Conservation (phyloP, 1,139 yeast genomes). For the Sugiyamaella castrensis region DNA sequence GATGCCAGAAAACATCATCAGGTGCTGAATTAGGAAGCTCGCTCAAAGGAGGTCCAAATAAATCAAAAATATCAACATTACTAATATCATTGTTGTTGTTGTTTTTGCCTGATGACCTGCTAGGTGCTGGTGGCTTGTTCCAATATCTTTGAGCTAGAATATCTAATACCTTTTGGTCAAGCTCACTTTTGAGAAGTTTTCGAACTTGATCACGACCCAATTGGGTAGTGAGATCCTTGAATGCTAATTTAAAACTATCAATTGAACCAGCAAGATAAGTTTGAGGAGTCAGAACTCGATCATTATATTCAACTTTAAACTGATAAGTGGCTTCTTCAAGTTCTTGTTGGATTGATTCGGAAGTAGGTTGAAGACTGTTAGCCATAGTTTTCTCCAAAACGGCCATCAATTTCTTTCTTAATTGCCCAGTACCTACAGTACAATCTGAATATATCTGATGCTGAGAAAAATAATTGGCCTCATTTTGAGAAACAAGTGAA, state of each 20-base stretch:
- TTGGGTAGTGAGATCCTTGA: conserved; percentile 79
- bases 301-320: conserved; percentile 95
- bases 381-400: conserved; percentile 93
- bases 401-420: conserved; percentile 77
- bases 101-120: conserved; percentile 5
- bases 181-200: conserved; percentile 71
- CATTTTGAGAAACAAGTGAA: conserved; percentile 45
- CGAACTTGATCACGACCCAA: conserved; percentile 83
- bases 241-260: conserved; percentile 79
- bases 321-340: conserved; percentile 90
- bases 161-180: conserved; percentile 87
- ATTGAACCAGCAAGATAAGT: conserved; percentile 90
- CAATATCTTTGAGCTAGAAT: conserved; percentile 87
- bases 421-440: conserved; percentile 69
- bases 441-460: conserved; percentile 58
- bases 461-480: conserved; percentile 46
- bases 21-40: conserved; percentile 53
- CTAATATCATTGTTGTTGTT: not conserved
- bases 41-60: conserved; percentile 49
- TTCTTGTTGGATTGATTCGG: conserved; percentile 80
- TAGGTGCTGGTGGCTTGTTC: conserved; percentile 56
- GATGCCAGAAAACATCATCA: conserved; percentile 82
- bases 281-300: conserved; percentile 87
- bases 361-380: conserved; percentile 81
- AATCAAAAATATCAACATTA: conserved; percentile 6